phyloP scores from a whole-genome alignment of 805 yeast species.

The Babjeviella inositovora region DNA sequence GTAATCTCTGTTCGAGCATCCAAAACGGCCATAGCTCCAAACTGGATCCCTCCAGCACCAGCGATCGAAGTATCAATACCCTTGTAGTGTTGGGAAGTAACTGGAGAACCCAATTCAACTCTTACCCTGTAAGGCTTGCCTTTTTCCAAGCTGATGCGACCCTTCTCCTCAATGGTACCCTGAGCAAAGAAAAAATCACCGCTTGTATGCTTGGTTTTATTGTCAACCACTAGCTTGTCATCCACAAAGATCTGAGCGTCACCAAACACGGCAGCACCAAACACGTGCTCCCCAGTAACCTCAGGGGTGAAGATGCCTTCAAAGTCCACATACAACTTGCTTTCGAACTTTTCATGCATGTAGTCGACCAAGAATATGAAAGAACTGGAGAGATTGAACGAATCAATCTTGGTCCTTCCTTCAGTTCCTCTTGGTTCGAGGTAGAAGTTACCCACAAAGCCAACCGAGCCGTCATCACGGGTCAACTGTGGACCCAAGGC shows the following conservation, averaged over 20 bases:
- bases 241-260: conserved; percentile 39
- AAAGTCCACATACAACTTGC: conserved; percentile 23
- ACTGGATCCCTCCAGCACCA: conserved; percentile 17
- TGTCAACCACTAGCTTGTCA: conserved; percentile 36
- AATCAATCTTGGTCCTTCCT: conserved; percentile 9
- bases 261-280: conserved; percentile 36
- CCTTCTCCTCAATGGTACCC: conserved; percentile 36
- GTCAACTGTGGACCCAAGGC: conserved; percentile 3
- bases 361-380: conserved; percentile 11
- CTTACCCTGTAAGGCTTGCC: conserved; percentile 27
- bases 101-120: conserved; percentile 34
- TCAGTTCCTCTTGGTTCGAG: conserved; percentile 2
- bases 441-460: conserved; percentile 2
- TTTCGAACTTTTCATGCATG: conserved; percentile 6
- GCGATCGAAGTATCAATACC: conserved; percentile 4
- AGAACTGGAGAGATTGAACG: conserved; percentile 6
- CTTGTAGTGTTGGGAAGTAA: conserved; percentile 13
- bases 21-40: conserved; percentile 13
- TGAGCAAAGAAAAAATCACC: conserved; percentile 35
- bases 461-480: conserved; percentile 3
- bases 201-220: conserved; percentile 28
- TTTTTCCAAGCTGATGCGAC: conserved; percentile 16
- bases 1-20: conserved; percentile 13
- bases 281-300: conserved; percentile 26
- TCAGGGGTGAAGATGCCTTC: conserved; percentile 28